These are phyloP conservation scores for Sphagnum tenellum DNA, from an alignment of 225 moss, liverwort and hornwort genomes.

Conservation along the genomic window DNA sequence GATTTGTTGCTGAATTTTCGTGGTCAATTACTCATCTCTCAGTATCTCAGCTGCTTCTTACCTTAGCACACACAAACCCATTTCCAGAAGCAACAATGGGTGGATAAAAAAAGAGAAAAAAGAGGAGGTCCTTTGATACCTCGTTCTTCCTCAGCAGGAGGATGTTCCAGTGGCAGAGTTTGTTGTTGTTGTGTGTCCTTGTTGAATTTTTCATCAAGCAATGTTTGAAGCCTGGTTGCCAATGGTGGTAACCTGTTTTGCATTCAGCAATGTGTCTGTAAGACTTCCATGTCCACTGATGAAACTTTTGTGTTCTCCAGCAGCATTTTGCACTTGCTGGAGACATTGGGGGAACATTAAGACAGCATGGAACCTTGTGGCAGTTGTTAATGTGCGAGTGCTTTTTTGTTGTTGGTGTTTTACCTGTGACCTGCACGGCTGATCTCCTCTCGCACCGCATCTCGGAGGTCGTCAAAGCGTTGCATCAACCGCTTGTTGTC, in stretches of 20 bases:
- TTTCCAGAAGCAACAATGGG: too few relatives aligned
- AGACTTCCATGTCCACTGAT: too few relatives aligned
- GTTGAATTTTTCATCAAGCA: conserved; percentile 31
- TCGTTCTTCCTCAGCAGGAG: too few relatives aligned
- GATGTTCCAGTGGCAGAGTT: too few relatives aligned
- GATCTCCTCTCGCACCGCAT: conserved; percentile 35
- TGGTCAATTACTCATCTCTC: too few relatives aligned
- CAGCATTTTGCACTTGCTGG: conserved; percentile 3
- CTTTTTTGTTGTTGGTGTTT: not conserved
- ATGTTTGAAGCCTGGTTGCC: conserved; percentile 24
- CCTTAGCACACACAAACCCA: too few relatives aligned
- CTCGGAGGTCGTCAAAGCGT: conserved; percentile 17
- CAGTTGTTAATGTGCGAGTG: not conserved
- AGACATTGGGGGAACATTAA: not conserved
- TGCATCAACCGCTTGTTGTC: conserved; percentile 26
- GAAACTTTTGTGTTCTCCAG: not conserved
- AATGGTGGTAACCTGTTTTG: conserved; percentile 37
- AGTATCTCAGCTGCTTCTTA: too few relatives aligned
- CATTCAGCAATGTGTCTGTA: not conserved
- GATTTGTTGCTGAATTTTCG: too few relatives aligned
- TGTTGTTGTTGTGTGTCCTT: conserved; percentile 8
- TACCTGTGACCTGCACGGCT: conserved; percentile 34
- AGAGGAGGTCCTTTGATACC: too few relatives aligned
- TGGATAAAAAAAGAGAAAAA: too few relatives aligned
- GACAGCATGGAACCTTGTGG: not conserved